These are phyloP conservation scores for Calophaca sinica DNA, from an alignment of 306 rosid species.

Conservation along the genomic window DNA sequence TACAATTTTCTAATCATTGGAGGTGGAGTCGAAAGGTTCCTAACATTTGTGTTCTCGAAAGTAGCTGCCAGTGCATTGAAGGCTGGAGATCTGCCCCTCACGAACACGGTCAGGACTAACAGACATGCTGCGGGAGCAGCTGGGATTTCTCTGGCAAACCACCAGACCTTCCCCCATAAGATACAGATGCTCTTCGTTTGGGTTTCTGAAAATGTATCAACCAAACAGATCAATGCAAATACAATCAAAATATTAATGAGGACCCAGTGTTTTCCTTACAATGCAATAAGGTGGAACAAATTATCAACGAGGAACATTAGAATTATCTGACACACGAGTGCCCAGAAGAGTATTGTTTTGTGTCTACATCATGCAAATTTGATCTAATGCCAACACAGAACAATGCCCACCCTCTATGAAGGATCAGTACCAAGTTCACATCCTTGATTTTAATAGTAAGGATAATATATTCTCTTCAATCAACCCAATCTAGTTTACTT, in stretches of 20 bases:
- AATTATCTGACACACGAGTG: neutral
- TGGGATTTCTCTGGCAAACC: conserved; percentile 83
- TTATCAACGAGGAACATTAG: neutral
- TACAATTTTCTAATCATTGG: conserved; percentile 82
- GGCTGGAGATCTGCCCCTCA: conserved; percentile 99
- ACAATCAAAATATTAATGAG: no score
- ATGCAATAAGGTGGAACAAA: conserved; percentile 8
- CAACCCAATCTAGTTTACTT: neutral
- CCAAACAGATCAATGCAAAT: conserved; percentile 41
- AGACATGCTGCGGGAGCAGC: conserved; percentile 94
- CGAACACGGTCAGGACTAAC: conserved; percentile 93
- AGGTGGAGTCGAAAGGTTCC: conserved; percentile 99
- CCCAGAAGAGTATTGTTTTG: neutral
- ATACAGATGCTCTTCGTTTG: conserved; percentile 74
- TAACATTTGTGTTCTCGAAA: conserved; percentile 71
- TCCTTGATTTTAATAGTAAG: conserved; percentile 32
- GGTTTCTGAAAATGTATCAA: conserved; percentile 71
- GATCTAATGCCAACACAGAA: neutral
- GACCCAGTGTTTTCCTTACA: conserved; percentile 31
- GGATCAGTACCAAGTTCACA: conserved; percentile 18
- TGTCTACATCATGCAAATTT: neutral
- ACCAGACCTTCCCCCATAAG: conserved; percentile 88
- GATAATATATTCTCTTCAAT: neutral
- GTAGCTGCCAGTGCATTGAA: conserved; percentile 91
- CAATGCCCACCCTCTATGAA: neutral